These are phyloP conservation scores for Panellus pusillus DNA, from an alignment of 768 basidiomycete species.

Conservation along the genomic window DNA sequence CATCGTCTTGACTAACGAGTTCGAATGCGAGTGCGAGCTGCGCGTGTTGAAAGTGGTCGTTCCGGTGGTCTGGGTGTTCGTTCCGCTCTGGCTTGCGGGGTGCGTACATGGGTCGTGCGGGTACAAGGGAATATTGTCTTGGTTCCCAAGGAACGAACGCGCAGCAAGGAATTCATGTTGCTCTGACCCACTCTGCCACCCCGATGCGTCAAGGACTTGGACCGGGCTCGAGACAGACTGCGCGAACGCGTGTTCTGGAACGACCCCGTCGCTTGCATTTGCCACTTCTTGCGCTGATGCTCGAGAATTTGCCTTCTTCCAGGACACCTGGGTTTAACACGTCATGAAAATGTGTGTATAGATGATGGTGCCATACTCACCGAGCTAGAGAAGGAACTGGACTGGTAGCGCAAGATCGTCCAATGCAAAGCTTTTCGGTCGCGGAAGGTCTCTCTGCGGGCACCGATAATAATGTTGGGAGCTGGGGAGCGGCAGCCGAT, in stretches of 20 bases:
- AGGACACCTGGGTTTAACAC: conserved; percentile 53
- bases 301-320: conserved; percentile 62
- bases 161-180: conserved; percentile 62
- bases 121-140: conserved; percentile 50
- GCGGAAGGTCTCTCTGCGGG: conserved; percentile 27
- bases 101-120: conserved; percentile 20
- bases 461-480: conserved; percentile 5
- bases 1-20: conserved; percentile 37
- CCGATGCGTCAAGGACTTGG: conserved; percentile 52
- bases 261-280: conserved; percentile 58
- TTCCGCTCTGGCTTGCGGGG: conserved; percentile 22
- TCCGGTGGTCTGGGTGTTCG: conserved; percentile 21
- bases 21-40: conserved; percentile 35
- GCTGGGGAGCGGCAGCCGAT: conserved; percentile 3
- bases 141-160: conserved; percentile 65
- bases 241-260: conserved; percentile 66
- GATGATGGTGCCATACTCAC: conserved; percentile 32
- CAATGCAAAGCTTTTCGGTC: conserved; percentile 60
- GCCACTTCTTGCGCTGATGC: conserved; percentile 68
- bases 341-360: not conserved
- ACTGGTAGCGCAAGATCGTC: conserved; percentile 61
- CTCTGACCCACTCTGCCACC: conserved; percentile 29
- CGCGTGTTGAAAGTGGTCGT: conserved; percentile 18
- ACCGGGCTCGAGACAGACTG: conserved; percentile 60
- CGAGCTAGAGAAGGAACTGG: conserved; percentile 59